These are phyloP conservation scores for Tremella fuciformis DNA, from an alignment of 768 basidiomycete genomes.

Conservation along the genomic window DNA sequence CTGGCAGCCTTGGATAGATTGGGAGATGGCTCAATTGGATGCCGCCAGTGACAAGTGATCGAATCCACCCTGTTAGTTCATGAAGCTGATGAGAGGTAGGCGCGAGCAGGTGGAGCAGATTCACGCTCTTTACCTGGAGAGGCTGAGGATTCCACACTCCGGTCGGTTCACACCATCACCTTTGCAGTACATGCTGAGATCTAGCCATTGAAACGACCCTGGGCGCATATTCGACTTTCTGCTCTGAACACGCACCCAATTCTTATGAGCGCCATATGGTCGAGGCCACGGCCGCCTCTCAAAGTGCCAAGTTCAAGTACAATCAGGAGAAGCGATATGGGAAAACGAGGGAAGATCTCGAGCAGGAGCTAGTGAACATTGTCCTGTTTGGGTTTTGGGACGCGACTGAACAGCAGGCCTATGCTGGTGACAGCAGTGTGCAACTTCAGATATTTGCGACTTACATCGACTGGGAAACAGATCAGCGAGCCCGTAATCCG, in stretches of 20 bases:
- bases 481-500: conserved; percentile 22
- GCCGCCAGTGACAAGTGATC: not conserved
- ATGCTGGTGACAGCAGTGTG: not conserved
- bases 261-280: conserved; percentile 76
- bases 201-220: conserved; percentile 76
- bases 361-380: conserved; percentile 27
- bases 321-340: conserved; percentile 63
- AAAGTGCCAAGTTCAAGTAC: conserved; percentile 62
- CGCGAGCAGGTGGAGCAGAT: conserved; percentile 16
- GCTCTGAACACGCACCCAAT: conserved; percentile 69
- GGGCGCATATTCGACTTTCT: conserved; percentile 83
- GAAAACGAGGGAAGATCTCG: conserved; percentile 52
- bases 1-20: conserved; percentile 39
- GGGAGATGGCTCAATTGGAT: conserved; percentile 30
- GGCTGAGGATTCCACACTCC: conserved; percentile 29
- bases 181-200: conserved; percentile 9
- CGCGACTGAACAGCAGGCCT: not conserved
- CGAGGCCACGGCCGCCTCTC: conserved; percentile 69
- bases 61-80: too few species aligned
- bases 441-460: conserved; percentile 15
- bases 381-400: not conserved
- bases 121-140: conserved; percentile 29
- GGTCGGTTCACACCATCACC: conserved; percentile 18
- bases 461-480: conserved; percentile 42
- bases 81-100: conserved; percentile 4